Evolutionary conservation across 306 rosid genomes (phyloP).

Genomic region (Malus sieversii): DNA sequence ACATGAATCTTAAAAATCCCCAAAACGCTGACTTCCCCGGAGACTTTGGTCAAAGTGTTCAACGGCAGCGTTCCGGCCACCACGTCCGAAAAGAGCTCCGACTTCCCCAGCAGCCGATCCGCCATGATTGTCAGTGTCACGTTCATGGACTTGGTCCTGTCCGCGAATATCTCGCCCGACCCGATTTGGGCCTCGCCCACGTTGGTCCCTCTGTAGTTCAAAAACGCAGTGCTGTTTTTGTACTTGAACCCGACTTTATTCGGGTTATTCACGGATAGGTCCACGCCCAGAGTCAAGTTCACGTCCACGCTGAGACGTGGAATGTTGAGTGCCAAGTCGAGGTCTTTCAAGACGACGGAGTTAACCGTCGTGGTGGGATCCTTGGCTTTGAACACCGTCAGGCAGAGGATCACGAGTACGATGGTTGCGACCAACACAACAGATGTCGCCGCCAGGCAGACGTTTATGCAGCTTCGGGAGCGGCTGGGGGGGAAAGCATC

Average conservation of each 20-base stretch:
- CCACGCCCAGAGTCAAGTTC: conserved; percentile 38
- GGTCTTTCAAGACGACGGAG: conserved; percentile 20
- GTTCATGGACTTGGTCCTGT: conserved; percentile 26
- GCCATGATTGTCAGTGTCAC: conserved; percentile 49
- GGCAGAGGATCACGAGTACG: conserved; percentile 24
- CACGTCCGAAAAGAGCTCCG: conserved; percentile 27
- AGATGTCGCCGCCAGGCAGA: conserved; percentile 15
- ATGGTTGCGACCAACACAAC: neutral
- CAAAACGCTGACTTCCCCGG: conserved; percentile 35
- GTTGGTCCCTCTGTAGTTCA: conserved; percentile 48
- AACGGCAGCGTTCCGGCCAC: conserved; percentile 35
- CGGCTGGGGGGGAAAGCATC: neutral
- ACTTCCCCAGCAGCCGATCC: conserved; percentile 30
- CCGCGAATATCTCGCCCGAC: conserved; percentile 23
- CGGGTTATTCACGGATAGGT: conserved; percentile 37
- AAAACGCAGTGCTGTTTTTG: conserved; percentile 22
- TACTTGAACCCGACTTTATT: conserved; percentile 46
- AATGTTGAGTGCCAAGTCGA: conserved; percentile 17
- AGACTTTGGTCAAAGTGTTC: conserved; percentile 20
- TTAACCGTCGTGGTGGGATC: conserved; percentile 16
- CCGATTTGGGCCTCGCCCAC: conserved; percentile 51
- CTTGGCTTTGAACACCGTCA: conserved; percentile 49
- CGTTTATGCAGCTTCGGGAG: conserved; percentile 12
- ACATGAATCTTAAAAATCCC: conserved; percentile 37
- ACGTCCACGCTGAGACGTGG: conserved; percentile 8